A percentile compares a stretch with the other conserved stretches of the same genome.
phyloP scores from a whole-genome alignment of 192 early-diverging fungal species.

The Mortierella claussenii region DNA sequence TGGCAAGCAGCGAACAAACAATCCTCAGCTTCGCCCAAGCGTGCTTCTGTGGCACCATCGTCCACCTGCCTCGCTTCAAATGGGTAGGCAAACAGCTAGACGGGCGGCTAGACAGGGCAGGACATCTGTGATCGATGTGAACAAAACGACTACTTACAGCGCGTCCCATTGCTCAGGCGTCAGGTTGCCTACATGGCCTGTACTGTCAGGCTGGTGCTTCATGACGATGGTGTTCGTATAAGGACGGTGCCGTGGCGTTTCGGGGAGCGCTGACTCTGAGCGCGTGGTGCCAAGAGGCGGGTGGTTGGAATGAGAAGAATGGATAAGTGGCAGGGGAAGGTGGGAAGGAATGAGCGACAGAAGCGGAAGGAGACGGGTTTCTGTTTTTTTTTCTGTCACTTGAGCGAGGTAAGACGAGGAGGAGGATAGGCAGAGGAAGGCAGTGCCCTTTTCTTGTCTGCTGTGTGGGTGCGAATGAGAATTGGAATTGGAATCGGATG shows the following conservation, averaged over 20 bases:
- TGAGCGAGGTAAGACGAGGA: neutral
- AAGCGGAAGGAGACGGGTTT: too few species aligned
- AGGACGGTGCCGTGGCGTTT: too few species aligned
- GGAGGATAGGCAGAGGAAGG: neutral
- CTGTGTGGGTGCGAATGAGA: slow-evolving; percentile 35
- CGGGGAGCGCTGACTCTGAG: too few species aligned
- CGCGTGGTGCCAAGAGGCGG: neutral
- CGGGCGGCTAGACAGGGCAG: too few species aligned
- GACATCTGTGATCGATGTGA: too few species aligned
- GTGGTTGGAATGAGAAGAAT: neutral
- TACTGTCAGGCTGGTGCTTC: slow-evolving; percentile 14
- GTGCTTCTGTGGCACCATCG: neutral
- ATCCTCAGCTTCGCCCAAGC: slow-evolving; percentile 1
- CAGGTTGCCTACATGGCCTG: slow-evolving; percentile 41
- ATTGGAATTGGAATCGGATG: too few species aligned
- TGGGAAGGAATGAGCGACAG: neutral
- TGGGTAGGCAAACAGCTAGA: too few species aligned
- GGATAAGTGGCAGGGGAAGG: neutral
- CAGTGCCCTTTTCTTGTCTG: neutral
- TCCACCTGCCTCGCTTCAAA: too few species aligned
- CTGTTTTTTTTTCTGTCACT: too few species aligned
- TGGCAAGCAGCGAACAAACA: too few species aligned
- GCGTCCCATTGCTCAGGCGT: slow-evolving; percentile 48
- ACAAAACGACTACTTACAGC: slow-evolving; percentile 21
- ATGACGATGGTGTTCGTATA: too few species aligned